Evolutionary conservation across 139 green algal species (phyloP), one percentile per base, ranked within the genome.

Genomic region (Limnomonas spitsbergensis): DNA sequence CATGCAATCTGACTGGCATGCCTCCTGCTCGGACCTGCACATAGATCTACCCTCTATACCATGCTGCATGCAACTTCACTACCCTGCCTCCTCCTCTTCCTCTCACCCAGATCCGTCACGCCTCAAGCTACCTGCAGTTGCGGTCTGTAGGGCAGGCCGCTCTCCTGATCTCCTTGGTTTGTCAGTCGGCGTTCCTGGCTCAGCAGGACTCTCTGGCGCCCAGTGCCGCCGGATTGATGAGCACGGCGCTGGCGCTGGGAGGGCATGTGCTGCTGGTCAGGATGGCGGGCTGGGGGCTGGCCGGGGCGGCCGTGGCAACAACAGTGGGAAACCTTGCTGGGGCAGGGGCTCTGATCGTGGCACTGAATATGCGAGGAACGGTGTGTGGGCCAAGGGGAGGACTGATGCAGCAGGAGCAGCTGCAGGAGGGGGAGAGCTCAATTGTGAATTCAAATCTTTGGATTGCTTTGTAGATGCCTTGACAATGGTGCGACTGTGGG

Each of bases 161-260:
- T 7, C 14, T 74, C 29, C 20, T 74, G 7, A 32, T 74, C 3
- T 24, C 47, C 14, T 61, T 29, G 14, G 29, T 72, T 34, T 72
- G 61, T 20, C 61, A 72, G 61, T 72, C 61, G 6, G 29, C 61
- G 27, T 72, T 72, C 61, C 29, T 72, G 9, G 61, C 61, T 20
- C 61, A 72, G 61, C 26, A 72, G 61, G 61, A 72, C 61, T 20
- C 61, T 24, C 9, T 72, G 6, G 26, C 26, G 9, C 61, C 61
- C 27, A 72, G 61, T 37, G 61, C 29, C 9, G 9, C 29, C 29
- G 61, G 61, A 7, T 34, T 72, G 26, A 7, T 37, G 27, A 37
- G 27, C 27, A 72, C 61, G 26, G 6, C 24, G 27, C 9, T 72
- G 6, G 26, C 61, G 9, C 6, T 72, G 27, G 27, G 6, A 20